Base-by-base conservation (phyloP, 495 filamentous ascomycete species). In the Aspergillus sclerotioniger region DNA sequence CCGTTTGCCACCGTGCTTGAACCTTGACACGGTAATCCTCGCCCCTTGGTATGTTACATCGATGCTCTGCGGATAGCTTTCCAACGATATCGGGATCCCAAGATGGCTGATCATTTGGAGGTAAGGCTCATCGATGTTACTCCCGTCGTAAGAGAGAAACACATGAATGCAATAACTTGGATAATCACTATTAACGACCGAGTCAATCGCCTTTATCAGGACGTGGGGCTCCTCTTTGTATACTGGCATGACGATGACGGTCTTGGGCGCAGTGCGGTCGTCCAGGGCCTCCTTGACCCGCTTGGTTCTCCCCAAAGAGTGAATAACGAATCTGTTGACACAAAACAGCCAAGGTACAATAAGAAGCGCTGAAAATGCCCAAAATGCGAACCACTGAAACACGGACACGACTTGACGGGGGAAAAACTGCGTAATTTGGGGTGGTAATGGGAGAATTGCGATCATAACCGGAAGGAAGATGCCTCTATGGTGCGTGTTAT, bases 371-470 rank as follows among this genome's bases (percentile, higher is more conserved):
- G 93, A 86, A 64, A 98, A 98, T n/a, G 90, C 82, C 85, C 89
- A 96, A 67, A 98, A 97, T 4, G 92, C 93, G 62, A 97, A 97
- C 91, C 91, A 95, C 68, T 97, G 94, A 16, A 98, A 80, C 48
- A 88, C 77, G 17, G 60, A 67, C 39, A 92, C 87, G 76, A 94
- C 80, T 2, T 59, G 21, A 6, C 63, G 21, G 1, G 94, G 93
- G 71, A 92, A 92, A 57, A 88, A 77, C 54, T 82, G 72, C 0
- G 83, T 85, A 46, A 96, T 77, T 57, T 84, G 78, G 10, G 80
- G 63, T 7, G 94, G 94, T 9, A 98, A 77, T 0, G 94, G 94
- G 25, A 98, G 82, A 0, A 92, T 98, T 29, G 97, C 91, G 29
- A 98, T 66, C 92, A 98, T 96, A 58, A 97, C 86, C 0, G 93